phyloP scores from a whole-genome alignment of 2,329 filamentous ascomycete genomes.

The Pseudopyrenochaeta lycopersici region DNA sequence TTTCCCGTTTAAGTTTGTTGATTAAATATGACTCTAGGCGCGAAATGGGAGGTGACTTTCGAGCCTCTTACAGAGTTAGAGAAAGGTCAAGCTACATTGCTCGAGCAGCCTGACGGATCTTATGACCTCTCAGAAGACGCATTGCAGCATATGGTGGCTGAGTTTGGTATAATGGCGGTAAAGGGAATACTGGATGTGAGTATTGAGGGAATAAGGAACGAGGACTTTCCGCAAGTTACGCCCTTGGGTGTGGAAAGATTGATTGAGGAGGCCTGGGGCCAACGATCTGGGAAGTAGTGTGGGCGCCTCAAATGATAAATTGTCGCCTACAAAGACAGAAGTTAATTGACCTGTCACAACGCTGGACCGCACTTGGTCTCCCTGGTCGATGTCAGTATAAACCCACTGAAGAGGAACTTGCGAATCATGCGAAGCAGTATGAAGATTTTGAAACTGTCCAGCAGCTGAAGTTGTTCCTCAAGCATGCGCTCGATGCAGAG shows the following conservation, averaged over 20 bases:
- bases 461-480: slow-evolving; percentile 36
- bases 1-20: background rate
- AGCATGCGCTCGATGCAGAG: slow-evolving; percentile 38
- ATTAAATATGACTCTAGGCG: slow-evolving; percentile 5
- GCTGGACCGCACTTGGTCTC: slow-evolving; percentile 52
- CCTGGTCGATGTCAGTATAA: slow-evolving; percentile 10
- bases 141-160: slow-evolving; percentile 2
- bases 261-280: slow-evolving; percentile 19
- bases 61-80: slow-evolving; percentile 12
- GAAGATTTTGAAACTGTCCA: slow-evolving; percentile 44
- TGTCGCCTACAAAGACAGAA: no score
- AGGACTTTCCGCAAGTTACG: slow-evolving; percentile 14
- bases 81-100: slow-evolving; percentile 13
- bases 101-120: slow-evolving; percentile 14
- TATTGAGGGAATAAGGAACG: slow-evolving; percentile 9
- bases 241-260: slow-evolving; percentile 14
- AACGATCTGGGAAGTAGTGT: no score
- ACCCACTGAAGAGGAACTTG: background rate
- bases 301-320: no score
- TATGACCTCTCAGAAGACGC: slow-evolving; percentile 7
- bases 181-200: slow-evolving; percentile 13
- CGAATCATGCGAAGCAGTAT: slow-evolving; percentile 38
- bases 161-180: slow-evolving; percentile 16
- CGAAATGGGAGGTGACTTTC: slow-evolving; percentile 17
- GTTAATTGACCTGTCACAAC: slow-evolving; percentile 46